These are phyloP conservation scores for Zygoascus hellenicus DNA, from an alignment of 1,139 yeast species.

Conservation along the genomic window DNA sequence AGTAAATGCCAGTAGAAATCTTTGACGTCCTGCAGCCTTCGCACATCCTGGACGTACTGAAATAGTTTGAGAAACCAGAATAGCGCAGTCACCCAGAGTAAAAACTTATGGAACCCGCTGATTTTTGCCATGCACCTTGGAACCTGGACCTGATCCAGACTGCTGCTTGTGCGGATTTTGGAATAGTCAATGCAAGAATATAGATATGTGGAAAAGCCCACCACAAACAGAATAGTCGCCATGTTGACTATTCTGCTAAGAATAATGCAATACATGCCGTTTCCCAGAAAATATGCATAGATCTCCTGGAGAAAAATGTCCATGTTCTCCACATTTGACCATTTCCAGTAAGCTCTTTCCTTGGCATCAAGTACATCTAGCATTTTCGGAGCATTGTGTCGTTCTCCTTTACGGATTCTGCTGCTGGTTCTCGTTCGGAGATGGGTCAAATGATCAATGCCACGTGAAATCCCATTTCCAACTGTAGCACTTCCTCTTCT, in stretches of 20 bases:
- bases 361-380: conserved; percentile 40
- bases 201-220: conserved; percentile 70
- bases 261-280: conserved; percentile 74
- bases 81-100: conserved; percentile 56
- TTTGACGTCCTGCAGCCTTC: conserved; percentile 55
- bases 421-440: conserved; percentile 6
- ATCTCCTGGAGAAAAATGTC: conserved; percentile 81
- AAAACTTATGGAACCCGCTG: conserved; percentile 42
- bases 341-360: conserved; percentile 85
- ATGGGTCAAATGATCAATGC: conserved; percentile 1
- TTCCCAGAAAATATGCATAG: conserved; percentile 77
- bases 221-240: conserved; percentile 65
- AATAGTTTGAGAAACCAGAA: conserved; percentile 53
- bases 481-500: background rate
- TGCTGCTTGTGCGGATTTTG: conserved; percentile 36
- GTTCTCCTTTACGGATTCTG: background rate
- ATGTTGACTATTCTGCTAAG: conserved; percentile 61
- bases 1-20: conserved; percentile 64
- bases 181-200: conserved; percentile 79
- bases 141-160: conserved; percentile 46
- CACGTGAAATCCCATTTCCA: background rate
- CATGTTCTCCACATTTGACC: conserved; percentile 93
- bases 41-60: conserved; percentile 47
- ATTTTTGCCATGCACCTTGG: conserved; percentile 58
- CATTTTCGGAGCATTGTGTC: conserved; percentile 1